Base-by-base conservation (phyloP, 345 rosid genomes). In the Cardiospermum halicacabum region DNA sequence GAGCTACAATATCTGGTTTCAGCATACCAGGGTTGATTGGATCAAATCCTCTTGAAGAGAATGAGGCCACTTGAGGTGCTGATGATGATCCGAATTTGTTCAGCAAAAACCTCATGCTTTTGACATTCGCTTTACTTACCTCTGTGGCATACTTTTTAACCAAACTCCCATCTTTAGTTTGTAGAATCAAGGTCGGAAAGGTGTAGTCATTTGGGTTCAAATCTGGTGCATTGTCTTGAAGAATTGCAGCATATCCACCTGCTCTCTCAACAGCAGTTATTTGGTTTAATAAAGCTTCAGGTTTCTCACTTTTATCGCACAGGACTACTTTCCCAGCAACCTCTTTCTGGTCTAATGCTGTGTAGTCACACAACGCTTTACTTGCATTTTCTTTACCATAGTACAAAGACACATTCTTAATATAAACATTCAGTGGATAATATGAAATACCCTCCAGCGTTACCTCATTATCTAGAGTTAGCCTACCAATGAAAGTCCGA, bases 21-120 rank as follows among this genome's bases (percentile, higher is more conserved):
- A 80, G 65, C 50, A 66, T 40, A 34, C 62, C 11, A 5, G 81
- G 84, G 40, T 11, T 78, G 16, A 78, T 67, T 7, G 74, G 79
- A 19, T 82, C 81, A 3, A 77, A 92, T 30, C 92, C 92, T 70
- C 87, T 76, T 15, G 90, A 86, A 10, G 92, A 86, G 72, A 82
- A 89, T 37, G 11, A 24, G 2, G 89, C 88, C 50, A 86, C 78
- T 16, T 82, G 51, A 12, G 96, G 90, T 25, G 90, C 82, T 58
- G 83, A 78, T 9, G 32, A 59, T 2, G 57, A 21, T 2, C 78
- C 70, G 22, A 69, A 53, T 18, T 62, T 77, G 11, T 81, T 80
- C 31, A 28, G 26, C 36, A 34, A 7, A 31, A 82, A 82, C 53
- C 32, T 66, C 50, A 70, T 34, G 39, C 36, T 32, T 50, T 66